Percentiles rank a stretch among this genome's conserved stretches.
These are phyloP conservation scores for Carpinus fangiana DNA, from an alignment of 306 rosid species.

Conservation along the genomic window DNA sequence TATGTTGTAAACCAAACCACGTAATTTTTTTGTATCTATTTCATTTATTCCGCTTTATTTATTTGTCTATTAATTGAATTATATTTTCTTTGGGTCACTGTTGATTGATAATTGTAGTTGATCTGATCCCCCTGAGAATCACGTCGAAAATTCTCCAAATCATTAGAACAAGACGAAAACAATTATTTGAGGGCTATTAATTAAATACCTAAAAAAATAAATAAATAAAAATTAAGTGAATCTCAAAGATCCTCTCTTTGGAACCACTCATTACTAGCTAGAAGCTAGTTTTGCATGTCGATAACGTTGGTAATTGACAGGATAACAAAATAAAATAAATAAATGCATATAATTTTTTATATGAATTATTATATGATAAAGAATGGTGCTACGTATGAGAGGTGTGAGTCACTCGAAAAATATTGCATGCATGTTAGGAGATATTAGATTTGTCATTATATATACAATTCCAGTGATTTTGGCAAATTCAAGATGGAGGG, in stretches of 20 bases:
- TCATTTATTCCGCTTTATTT: background rate
- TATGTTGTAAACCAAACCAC: no score
- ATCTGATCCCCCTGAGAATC: background rate
- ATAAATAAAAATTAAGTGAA: background rate
- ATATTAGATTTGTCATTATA: no score
- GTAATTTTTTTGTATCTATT: no score
- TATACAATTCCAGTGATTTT: no score
- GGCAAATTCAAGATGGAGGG: no score
- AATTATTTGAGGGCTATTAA: background rate
- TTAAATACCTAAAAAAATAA: background rate
- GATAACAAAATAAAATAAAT: background rate
- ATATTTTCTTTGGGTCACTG: background rate
- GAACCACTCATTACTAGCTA: background rate
- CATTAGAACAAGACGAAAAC: background rate
- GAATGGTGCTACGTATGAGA: conserved; percentile 44
- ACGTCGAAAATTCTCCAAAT: background rate
- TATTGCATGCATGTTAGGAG: conserved; percentile 2
- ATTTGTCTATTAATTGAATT: no score
- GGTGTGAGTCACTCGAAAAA: conserved; percentile 31
- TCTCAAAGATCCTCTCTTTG: background rate
- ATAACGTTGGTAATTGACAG: conserved; percentile 9
- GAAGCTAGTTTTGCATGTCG: background rate
- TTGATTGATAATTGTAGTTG: background rate
- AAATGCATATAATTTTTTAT: background rate
- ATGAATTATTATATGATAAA: conserved; percentile 33